These are phyloP conservation scores for Gryganskiella cystojenkinii DNA, from an alignment of 192 early-diverging fungal species.

Conservation along the genomic window DNA sequence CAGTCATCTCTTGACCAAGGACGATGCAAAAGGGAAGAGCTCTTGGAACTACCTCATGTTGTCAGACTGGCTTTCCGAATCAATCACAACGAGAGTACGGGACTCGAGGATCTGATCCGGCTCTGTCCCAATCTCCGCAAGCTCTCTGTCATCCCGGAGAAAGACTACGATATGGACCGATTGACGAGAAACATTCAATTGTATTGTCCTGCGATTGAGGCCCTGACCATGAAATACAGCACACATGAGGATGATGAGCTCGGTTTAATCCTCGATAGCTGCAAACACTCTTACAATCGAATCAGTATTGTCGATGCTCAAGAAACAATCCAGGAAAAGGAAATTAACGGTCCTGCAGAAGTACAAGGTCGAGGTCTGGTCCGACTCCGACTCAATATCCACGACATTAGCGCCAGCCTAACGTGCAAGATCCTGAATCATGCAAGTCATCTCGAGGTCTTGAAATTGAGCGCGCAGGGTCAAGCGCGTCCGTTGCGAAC, in stretches of 20 bases:
- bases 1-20: neutral
- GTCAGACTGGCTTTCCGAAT: conserved; percentile 1
- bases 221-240: neutral
- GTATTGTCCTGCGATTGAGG: neutral
- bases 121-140: conserved; percentile 5
- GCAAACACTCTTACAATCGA: neutral
- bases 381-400: neutral
- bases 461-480: neutral
- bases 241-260: neutral
- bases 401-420: neutral
- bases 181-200: neutral
- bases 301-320: too few relatives aligned
- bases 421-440: neutral
- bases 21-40: neutral
- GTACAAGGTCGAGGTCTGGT: neutral
- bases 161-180: neutral
- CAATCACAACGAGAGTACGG: conserved; percentile 1
- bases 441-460: neutral
- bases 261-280: neutral
- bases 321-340: too few relatives aligned
- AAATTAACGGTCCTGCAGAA: too few relatives aligned
- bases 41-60: neutral
- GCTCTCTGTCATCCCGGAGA: conserved; percentile 1
- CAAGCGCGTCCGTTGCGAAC: neutral
- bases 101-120: neutral